Evolutionary conservation across 2,329 filamentous ascomycete species (phyloP).

Genomic region (Penicillium hordei): DNA sequence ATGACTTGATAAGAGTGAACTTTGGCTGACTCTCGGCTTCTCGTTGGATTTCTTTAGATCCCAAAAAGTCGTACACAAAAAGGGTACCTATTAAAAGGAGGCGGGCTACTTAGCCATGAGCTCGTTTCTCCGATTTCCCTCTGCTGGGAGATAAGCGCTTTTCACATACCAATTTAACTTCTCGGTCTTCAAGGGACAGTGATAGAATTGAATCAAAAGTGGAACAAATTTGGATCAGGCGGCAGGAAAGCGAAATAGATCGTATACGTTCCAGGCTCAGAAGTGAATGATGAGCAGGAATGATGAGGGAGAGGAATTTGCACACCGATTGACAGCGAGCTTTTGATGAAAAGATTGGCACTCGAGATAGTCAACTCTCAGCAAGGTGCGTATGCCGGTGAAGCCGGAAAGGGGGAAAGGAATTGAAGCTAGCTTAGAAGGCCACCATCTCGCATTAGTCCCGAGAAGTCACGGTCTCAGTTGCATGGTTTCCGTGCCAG

Average conservation of each 20-base stretch:
- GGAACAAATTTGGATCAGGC: not conserved
- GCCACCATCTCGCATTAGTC: conserved; percentile 31
- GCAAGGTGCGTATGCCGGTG: conserved; percentile 18
- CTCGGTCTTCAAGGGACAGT: not conserved
- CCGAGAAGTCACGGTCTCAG: conserved; percentile 23
- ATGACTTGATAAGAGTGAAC: not conserved
- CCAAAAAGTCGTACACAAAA: not conserved
- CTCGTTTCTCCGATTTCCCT: not conserved
- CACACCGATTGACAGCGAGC: not conserved
- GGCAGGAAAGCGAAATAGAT: not conserved
- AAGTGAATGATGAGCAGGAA: not conserved
- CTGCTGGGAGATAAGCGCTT: not conserved
- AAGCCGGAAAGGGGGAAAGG: conserved; percentile 13
- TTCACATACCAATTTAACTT: conserved; percentile 1
- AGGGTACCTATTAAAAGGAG: not conserved
- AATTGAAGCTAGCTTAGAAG: conserved; percentile 23
- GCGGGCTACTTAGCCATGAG: conserved; percentile 6
- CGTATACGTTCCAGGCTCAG: not conserved
- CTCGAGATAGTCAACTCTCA: conserved; percentile 21
- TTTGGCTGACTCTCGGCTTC: not conserved
- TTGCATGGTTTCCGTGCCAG: conserved; percentile 30
- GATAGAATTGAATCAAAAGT: not conserved
- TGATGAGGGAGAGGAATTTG: not conserved
- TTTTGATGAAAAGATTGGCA: not conserved
- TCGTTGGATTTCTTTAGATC: not conserved